Evolutionary conservation across 352 stramenopile genomes (phyloP), one percentile per base, ranked within the genome.

Genomic region (Pythium graminicola): DNA sequence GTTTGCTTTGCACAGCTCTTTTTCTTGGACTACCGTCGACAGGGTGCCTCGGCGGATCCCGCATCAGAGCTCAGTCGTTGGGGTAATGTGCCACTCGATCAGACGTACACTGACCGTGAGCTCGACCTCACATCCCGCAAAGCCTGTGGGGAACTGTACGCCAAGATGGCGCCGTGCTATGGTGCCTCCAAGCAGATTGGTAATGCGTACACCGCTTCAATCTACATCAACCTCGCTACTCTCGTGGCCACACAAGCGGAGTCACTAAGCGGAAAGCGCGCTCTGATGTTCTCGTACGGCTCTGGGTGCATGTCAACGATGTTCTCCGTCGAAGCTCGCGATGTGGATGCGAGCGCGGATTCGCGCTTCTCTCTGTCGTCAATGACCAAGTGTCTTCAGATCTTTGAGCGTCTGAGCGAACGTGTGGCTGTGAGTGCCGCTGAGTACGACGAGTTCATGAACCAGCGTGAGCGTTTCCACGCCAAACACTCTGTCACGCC

Each of bases 161-260:
- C 78, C 8, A 45, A 58, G 38, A 95, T 86, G 64, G 76, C 97
- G 17, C 90, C 95, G 35, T 77, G 79, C 47, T 97, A 96, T 69
- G 65, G 64, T 13, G 76, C 88, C 0, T 96, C 87, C 9, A 86
- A 95, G 60, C 65, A 80, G 5, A 48, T 99, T 10, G 96, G 96
- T 28, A 99, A 99, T 72, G 98, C 85, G 33, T 99, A 99, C 75
- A 98, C 96, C 2, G 96, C 94, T 10, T 89, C 88, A 11, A 86
- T 99, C 16, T 99, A 98, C 70, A 77, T 98, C 24, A 97, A 97
- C 60, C 65, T 99, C 24, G 86, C 90, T 6, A 97, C 85, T 31
- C 71, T 99, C 6, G 77, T 99, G 27, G 70, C 72, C 48, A 49
- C 64, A 29, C 74, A 61, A 57, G 73, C 50, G 22, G 65, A 46